These are phyloP conservation scores for Allomyces macrogynus DNA, from an alignment of 192 early-diverging fungal species.

Conservation along the genomic window DNA sequence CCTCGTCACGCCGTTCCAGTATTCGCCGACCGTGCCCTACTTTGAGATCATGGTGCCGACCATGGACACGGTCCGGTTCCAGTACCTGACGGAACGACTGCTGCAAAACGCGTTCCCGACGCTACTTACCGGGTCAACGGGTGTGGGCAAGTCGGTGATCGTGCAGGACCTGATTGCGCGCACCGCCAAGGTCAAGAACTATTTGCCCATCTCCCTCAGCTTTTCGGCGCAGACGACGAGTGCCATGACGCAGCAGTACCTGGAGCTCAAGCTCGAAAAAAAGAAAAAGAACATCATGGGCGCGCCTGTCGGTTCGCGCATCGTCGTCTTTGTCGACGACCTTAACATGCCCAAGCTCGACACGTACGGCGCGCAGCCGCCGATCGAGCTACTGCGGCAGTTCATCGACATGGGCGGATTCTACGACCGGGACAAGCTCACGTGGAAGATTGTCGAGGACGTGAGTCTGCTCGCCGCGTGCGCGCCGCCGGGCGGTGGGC, in stretches of 20 bases:
- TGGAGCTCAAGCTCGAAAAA: constrained; percentile 41
- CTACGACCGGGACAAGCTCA: constrained; percentile 36
- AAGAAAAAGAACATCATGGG: constrained; percentile 37
- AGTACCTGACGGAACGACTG: constrained; percentile 27
- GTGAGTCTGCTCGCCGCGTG: constrained; percentile 30
- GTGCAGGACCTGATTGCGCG: constrained; percentile 31
- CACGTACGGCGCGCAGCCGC: constrained; percentile 37
- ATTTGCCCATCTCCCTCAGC: constrained; percentile 24
- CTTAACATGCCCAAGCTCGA: constrained; percentile 42
- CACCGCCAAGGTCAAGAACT: constrained; percentile 18
- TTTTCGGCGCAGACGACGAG: constrained; percentile 41
- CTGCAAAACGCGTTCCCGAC: constrained; percentile 22
- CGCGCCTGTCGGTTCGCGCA: constrained; percentile 29
- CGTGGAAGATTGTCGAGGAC: constrained; percentile 33
- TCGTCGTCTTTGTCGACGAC: constrained; percentile 40
- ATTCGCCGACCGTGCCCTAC: constrained; percentile 27
- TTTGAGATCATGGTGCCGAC: constrained; percentile 46
- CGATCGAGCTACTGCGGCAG: constrained; percentile 34
- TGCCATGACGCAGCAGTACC: constrained; percentile 31
- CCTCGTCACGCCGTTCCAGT: constrained; percentile 29
- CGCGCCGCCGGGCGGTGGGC: constrained; percentile 35
- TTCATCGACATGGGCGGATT: constrained; percentile 34
- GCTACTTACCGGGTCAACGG: constrained; percentile 30
- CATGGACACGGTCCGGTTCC: constrained; percentile 33
- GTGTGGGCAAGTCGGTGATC: constrained; percentile 37